phyloP scores from a whole-genome alignment of 176 grass and related monocot genomes.

The maize (Zea mays) region DNA sequence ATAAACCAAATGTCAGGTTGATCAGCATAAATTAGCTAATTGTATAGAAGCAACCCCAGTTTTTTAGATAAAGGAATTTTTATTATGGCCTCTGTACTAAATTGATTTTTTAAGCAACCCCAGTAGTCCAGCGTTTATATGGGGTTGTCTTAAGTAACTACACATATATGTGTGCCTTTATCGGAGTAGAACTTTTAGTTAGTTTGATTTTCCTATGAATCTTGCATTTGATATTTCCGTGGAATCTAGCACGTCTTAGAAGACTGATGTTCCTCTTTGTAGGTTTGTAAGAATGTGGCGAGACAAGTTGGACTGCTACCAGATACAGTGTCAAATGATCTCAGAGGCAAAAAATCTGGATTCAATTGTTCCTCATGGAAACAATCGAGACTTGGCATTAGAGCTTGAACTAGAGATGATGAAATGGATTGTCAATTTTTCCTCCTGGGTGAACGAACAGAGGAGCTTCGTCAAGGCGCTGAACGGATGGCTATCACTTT shows the following conservation, averaged over 20 bases:
- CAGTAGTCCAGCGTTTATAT: background rate
- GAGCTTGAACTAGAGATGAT: slow-evolving; percentile 85
- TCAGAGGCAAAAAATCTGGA: slow-evolving; percentile 62
- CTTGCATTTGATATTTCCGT: slow-evolving; percentile 11
- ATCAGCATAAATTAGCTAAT: background rate
- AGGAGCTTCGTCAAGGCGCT: slow-evolving; percentile 75
- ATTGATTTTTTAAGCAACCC: background rate
- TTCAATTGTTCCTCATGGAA: slow-evolving; percentile 45
- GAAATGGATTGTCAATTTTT: slow-evolving; percentile 81
- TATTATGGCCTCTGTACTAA: background rate
- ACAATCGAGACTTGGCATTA: slow-evolving; percentile 43
- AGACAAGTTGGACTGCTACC: slow-evolving; percentile 74
- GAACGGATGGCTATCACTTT: slow-evolving; percentile 88
- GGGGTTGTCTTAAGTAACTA: background rate
- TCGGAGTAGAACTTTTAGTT: background rate
- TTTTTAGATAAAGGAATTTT: background rate
- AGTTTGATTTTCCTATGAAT: background rate
- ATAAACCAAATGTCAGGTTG: background rate
- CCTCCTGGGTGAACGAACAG: slow-evolving; percentile 73
- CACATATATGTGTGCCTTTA: slow-evolving; percentile 4
- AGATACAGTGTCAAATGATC: slow-evolving; percentile 60
- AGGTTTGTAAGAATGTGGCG: slow-evolving; percentile 89
- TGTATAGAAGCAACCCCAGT: background rate
- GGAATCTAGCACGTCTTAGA: slow-evolving; percentile 7
- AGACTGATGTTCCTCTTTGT: slow-evolving; percentile 38